Evolutionary conservation across 768 basidiomycete genomes (phyloP).

Genomic region (Suillus subaureus): DNA sequence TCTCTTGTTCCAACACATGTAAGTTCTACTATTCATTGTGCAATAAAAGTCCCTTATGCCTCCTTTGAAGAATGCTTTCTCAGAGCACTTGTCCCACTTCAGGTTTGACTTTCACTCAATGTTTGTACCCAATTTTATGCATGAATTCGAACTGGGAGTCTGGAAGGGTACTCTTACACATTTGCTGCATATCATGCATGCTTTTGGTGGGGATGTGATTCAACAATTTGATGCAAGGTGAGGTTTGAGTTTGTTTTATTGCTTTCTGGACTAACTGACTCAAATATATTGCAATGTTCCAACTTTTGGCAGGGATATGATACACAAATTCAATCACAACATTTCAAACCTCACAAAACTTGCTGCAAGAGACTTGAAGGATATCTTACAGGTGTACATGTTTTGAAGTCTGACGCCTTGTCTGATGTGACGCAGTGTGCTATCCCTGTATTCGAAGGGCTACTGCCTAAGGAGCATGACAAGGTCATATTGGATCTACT

Average conservation of each 20-base stretch:
- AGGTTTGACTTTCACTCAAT: conserved; percentile 27
- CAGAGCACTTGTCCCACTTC: conserved; percentile 14
- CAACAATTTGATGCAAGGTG: neutral
- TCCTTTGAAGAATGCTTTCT: conserved; percentile 31
- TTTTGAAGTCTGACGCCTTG: neutral
- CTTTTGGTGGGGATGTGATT: conserved; percentile 5
- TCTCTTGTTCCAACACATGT: conserved; percentile 3
- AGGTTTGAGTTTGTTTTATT: neutral
- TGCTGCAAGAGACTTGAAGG: conserved; percentile 15
- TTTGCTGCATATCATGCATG: conserved; percentile 34
- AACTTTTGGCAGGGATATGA: conserved; percentile 14
- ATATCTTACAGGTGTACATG: conserved; percentile 13
- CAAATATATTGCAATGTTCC: conserved; percentile 17
- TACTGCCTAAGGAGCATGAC: conserved; percentile 18
- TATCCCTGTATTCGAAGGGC: conserved; percentile 17
- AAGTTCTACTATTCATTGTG: neutral
- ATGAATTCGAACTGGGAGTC: conserved; percentile 40
- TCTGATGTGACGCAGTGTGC: conserved; percentile 24
- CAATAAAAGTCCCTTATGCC: conserved; percentile 13
- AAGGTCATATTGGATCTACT: conserved; percentile 16
- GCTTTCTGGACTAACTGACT: neutral
- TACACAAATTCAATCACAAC: conserved; percentile 9
- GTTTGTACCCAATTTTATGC: conserved; percentile 39
- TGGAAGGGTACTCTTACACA: conserved; percentile 39
- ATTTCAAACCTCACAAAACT: conserved; percentile 19